Base-by-base conservation (phyloP, 2,329 filamentous ascomycete species). In the Raffaelea arxii region DNA sequence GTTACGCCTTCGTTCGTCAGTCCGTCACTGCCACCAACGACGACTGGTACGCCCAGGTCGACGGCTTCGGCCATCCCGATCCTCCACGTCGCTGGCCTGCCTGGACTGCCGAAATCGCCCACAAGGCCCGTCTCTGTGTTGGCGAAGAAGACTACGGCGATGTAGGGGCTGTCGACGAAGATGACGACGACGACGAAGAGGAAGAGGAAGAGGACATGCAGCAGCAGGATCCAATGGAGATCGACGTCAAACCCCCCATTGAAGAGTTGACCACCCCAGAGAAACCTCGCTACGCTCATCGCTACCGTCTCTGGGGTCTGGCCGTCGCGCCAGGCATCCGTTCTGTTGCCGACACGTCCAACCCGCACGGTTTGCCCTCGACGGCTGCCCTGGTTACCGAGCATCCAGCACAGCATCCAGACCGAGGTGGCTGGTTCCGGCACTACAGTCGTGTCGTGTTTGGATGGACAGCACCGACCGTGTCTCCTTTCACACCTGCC, bases 261-360 rank as follows among this genome's bases (percentile, higher is more conserved):
- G 61, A 62, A 19, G 5, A 18, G n/a, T 22, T 18, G 36, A 5
- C 35, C 35, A 16, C 56, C 43, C 51, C 61, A 2, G 57, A 61
- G 27, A 60, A 65, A 12, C 68, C 69, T 49, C 67, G 76, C 9
- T 65, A 73, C 48, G 66, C 72, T 2, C 67, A 71, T 37, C 65
- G 74, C 14, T 68, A 71, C 42, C 68, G 74, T 9, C 64, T 78
- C 36, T 77, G 74, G 72, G 75, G 72, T 1, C 59, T 80, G 37
- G 63, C 72, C 1, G 54, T 64, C 2, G 76, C 73, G 3, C 73
- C 75, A 0, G 75, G 72, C 2, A 72, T 68, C 2, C 32, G 25
- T 16, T 22, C 43, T 7, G 45, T 22, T 16, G 23, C 22, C 21
- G 30, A 4, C 23, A 24, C 16, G 41, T 44, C 11, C 14, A 23